A percentile compares a stretch with the other conserved stretches of the same genome.
These are phyloP conservation scores for Sporothrix pallida DNA, from an alignment of 2,329 filamentous ascomycete species.

Conservation along the genomic window DNA sequence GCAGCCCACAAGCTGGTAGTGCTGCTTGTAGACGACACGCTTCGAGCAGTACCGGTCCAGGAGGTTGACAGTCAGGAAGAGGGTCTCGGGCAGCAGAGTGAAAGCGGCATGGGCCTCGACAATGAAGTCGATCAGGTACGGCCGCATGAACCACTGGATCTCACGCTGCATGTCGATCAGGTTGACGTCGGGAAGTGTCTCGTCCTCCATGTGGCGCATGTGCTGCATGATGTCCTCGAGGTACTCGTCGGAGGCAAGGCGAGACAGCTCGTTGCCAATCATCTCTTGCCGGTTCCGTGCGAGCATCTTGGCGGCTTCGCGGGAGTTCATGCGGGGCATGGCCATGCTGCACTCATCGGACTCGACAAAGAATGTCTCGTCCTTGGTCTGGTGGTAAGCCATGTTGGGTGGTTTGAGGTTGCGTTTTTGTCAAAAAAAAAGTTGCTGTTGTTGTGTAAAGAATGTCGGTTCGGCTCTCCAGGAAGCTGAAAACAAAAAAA, in stretches of 20 bases:
- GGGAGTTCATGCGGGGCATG: conserved; percentile 67
- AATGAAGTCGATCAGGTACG: conserved; percentile 96
- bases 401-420: conserved; percentile 40
- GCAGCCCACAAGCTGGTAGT: conserved; percentile 97
- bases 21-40: conserved; percentile 97
- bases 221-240: conserved; percentile 92
- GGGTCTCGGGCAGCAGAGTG: conserved; percentile 88
- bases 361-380: conserved; percentile 63
- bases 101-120: conserved; percentile 97
- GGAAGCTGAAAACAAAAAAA: conserved; percentile 31
- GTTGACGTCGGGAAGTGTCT: conserved; percentile 93
- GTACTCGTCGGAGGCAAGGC: conserved; percentile 85
- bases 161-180: conserved; percentile 99
- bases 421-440: background rate
- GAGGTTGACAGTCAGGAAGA: conserved; percentile 95
- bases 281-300: conserved; percentile 84
- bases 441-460: conserved; percentile 17
- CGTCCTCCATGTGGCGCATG: conserved; percentile 93
- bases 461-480: conserved; percentile 32
- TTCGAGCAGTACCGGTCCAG: conserved; percentile 97
- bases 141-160: conserved; percentile 99
- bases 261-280: conserved; percentile 87
- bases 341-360: conserved; percentile 56
- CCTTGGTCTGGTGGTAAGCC: conserved; percentile 43
- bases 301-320: conserved; percentile 78